phyloP scores from a whole-genome alignment of 768 basidiomycete species.

The Tylopilus cervinicoccineus region DNA sequence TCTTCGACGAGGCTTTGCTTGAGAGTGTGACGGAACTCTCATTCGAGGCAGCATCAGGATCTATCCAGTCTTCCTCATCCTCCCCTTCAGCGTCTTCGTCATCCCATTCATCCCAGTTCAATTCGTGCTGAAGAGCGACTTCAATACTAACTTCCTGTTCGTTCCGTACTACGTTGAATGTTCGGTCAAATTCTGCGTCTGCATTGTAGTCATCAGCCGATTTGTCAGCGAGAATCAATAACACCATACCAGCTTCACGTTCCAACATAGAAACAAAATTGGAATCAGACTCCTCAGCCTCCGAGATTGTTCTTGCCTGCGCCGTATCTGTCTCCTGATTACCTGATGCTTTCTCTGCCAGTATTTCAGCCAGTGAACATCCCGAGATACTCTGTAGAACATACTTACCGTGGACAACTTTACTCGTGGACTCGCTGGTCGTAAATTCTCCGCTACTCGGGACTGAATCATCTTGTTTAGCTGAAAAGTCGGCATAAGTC shows the following conservation, averaged over 20 bases:
- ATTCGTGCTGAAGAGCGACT: constrained; percentile 11
- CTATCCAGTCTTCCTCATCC: constrained; percentile 41
- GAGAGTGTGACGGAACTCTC: constrained; percentile 55
- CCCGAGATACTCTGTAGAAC: neutral
- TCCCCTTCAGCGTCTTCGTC: constrained; percentile 45
- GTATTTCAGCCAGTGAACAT: constrained; percentile 4
- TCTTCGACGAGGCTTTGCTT: constrained; percentile 51
- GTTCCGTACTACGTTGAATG: constrained; percentile 14
- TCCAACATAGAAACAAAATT: constrained; percentile 26
- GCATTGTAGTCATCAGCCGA: constrained; percentile 6
- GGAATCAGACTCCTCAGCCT: constrained; percentile 28
- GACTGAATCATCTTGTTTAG: neutral
- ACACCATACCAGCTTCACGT: constrained; percentile 28
- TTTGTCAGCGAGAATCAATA: neutral
- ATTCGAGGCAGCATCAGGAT: constrained; percentile 45
- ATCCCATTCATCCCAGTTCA: constrained; percentile 30
- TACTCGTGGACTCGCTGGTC: constrained; percentile 3
- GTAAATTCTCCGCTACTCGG: neutral
- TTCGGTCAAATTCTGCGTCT: constrained; percentile 27
- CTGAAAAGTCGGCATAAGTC: constrained; percentile 6
- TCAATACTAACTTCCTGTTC: constrained; percentile 18
- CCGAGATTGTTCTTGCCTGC: constrained; percentile 5
- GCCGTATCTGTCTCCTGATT: constrained; percentile 11
- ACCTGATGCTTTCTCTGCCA: constrained; percentile 7
- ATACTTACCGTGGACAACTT: constrained; percentile 12